Evolutionary conservation across 2,329 filamentous ascomycete species (phyloP), one percentile per base, ranked within the genome.

Genomic region (Purpureocillium lavendulum): DNA sequence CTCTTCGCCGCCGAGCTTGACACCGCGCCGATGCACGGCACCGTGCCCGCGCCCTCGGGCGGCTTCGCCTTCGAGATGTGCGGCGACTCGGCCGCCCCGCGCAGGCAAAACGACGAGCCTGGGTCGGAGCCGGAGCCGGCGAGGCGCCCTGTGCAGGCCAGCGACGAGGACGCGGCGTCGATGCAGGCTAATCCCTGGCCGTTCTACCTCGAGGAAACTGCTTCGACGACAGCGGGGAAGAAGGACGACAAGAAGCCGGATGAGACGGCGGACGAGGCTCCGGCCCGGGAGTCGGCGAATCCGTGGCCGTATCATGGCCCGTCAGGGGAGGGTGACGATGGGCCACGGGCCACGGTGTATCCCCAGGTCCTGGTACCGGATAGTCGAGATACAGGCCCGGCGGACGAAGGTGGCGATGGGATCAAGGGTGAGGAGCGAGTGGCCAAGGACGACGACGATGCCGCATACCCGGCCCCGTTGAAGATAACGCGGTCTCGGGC

Each of bases 261-360:
- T 8, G 30, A 21, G 12, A 32, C 9, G n/a, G 36, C 12, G 21
- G 21, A 15, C 4, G 28, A 26, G 35, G 31, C 26, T 2, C 11
- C 32, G 28, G 39, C 44, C 24, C 14, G 36, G 7, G 38, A 41
- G 26, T 33, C 42, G 43, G 58, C 57, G 26, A 56, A 59, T 31
- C 57, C 58, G 9, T 61, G 59, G 58, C 48, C 59, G 13, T 62
- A 59, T 28, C 52, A 58, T 44, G 56, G 57, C 3, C 49, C 54
- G 10, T 26, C 39, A 11, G 15, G 18, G 14, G 40, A 21, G 3
- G 36, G 43, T 12, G 44, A 47, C 13, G 43, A 30, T 17, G 40
- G 35, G 14, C 35, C 39, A n/a, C 39, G 40, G 8, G 40, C 42
- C 17, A 40, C 38, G 10, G 15, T 43, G 4, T 33, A 43, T 35